Base-by-base conservation (phyloP, 768 basidiomycete genomes). In the Lactarius indigo region DNA sequence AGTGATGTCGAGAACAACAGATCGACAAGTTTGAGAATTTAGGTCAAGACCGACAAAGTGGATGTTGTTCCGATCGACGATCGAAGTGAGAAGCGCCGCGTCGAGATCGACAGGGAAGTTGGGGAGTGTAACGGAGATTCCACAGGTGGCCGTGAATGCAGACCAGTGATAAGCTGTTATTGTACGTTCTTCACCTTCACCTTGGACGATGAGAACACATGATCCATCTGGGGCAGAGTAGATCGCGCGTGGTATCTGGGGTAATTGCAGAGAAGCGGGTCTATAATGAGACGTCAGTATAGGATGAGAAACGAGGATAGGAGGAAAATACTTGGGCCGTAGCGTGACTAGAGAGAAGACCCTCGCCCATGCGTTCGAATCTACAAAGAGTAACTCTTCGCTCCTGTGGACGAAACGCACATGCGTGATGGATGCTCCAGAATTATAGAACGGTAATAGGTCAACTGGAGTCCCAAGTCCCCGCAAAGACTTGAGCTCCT, bases 221-320 rank as follows among this genome's bases (percentile, higher is more conserved):
- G 85, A 77, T 0, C 83, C 84, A 68, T 87, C 85, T 0, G 86
- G 83, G 1, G 85, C 78, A 1, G 83, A 79, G 71, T 74, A 75
- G 10, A 81, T 75, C n/a, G 66, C 72, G 23, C 61, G 64, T 0
- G 83, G 83, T 2, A 73, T 57, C 20, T 70, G 65, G 0, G 73
- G 66, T 3, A 86, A 73, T 20, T 78, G 72, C 2, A 85, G 69
- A 0, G 79, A 75, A 0, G 84, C 80, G 10, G 83, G 81, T 31
- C 85, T 85, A 30, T 28, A 2, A 28, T 12, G 37, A 60, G 6
- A 39, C 20, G 23, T 20, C 54, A 57, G 30, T 39, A 64, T 5
- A 17, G 31, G 2, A 55, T 28, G 30, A 55, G 52, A 33, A 28
- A 37, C 17, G 37, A 7, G 2, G 17, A n/a, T 15, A 28, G 41